Base-by-base conservation (phyloP, 768 basidiomycete species). In the Tremella yokohamensis region DNA sequence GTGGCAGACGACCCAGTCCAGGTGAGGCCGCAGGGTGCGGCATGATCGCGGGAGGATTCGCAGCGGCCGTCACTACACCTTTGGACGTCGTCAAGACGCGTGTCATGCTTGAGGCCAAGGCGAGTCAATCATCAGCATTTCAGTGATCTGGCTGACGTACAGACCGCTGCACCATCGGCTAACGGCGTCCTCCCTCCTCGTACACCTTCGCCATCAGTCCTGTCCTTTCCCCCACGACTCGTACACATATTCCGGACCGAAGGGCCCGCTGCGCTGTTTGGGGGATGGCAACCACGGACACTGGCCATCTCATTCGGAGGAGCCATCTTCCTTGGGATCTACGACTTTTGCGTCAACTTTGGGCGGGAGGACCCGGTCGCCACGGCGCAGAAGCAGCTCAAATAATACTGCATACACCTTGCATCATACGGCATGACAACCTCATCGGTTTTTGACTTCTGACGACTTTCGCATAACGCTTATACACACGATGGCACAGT, bases 221-320 rank as follows among this genome's bases (percentile, higher is more conserved):
- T 87, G 1, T 83, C 86, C 2, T 75, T 89, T 44, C 62, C 79
- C 1, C 75, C 75, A 12, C 84, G 88, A 29, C 76, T 91, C 24
- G 68, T 77, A 29, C 79, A 81, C 7, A 97, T 99, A 60, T 87
- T 87, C 66, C 61, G 72, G 7, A 72, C 76, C 0, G 94, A 94
- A 75, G 94, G 96, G 2, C 52, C 79, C 0, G 78, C 73, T 29
- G 89, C 89, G 2, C 79, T 99, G 3, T 97, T 94, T 71, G 78
- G 87, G 4, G 96, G 96, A 11, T 83, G 88, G 40, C 82, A 93
- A 8, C 94, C 94, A 22, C 83, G 96, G 72, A 97, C 93, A 39
- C 73, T 96, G 52, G 98, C 94, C 88, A 98, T 99, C 70, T 91
- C 90, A 1, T 85, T 89, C 1, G 96, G 96, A 2, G 96, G 96